Evolutionary conservation across 768 basidiomycete genomes (phyloP), one percentile per base, ranked within the genome.

Genomic region (Mycena sanguinolenta): DNA sequence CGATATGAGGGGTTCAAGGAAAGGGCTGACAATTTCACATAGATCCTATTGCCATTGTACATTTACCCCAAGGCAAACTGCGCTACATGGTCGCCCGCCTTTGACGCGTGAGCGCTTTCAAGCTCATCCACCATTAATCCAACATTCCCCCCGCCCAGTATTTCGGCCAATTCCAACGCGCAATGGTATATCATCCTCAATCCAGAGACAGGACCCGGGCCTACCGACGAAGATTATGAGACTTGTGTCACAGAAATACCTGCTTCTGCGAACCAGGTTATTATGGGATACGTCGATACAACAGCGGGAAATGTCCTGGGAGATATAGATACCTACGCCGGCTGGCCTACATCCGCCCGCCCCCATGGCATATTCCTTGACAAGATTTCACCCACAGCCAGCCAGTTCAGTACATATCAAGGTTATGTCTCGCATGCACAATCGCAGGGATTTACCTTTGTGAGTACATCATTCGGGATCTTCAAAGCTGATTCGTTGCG

Each of bases 1-100:
- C n/a, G n/a, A 7, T 46, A n/a, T n/a, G 19, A n/a, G 21, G 21
- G 32, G 7, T 19, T 7, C 1, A 46, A n/a, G 7, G n/a, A 46
- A 34, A 5, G 32, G 32, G 10, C 10, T n/a, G n/a, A n/a, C n/a
- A n/a, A n/a, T 7, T 5, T 46, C 21, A 46, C 44, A 46, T n/a
- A 65, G 63, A 44, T 65, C 12, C 32, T 65, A 25, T 39, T 72
- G 8, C 70, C 70, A 21, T 30, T 72, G 0, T 67, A 72, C 42
- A 30, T 72, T 38, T 64, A 58, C 38, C 70, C 60, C 3, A 49
- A 36, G 21, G 30, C 46, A 23, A 67, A 64, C 66, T 72, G 70
- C 34, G 44, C 70, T n/a, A 61, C 70, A 4, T 72, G 70, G 70
- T 39, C 60, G 27, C 46, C 65, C 27, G 65, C 60, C n/a, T 39